Base-by-base conservation (phyloP, 2,329 filamentous ascomycete species). In the Tricladium varicosporioides region DNA sequence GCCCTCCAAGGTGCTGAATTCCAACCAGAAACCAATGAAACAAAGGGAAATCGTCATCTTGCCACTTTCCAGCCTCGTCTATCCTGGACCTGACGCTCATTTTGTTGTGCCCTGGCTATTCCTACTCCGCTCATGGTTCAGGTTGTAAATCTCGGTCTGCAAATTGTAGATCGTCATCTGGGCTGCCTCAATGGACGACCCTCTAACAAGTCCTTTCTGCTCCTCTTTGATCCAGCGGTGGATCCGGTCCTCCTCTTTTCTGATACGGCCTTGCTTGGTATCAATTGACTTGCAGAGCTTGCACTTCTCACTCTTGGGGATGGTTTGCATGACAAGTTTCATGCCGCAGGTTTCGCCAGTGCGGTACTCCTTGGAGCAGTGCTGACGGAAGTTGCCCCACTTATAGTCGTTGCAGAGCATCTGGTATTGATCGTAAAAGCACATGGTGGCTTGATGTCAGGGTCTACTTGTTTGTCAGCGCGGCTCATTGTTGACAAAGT, bases 311-410 rank as follows among this genome's bases (percentile, higher is more conserved):
- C 73, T 66, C 53, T 87, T 79, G 58, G 78, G 78, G 62, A 84
- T 79, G 22, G 90, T 92, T 66, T 84, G 78, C 78, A 89, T 92
- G 70, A 96, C 87, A 63, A 96, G 83, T 76, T 91, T 96, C 77
- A 96, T 87, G 60, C 93, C 93, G 76, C 93, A 97, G 40, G 93
- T 97, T 80, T 97, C 93, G 69, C 93, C 93, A 65, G 90, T 96
- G 64, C 93, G 89, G 77, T 96, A 95, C 74, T 97, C 93, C 75
- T 91, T 92, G 74, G 89, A 87, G 81, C 93, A 97, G 72, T 96
- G 92, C 74, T 92, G 84, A 64, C 89, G 86, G 79, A 97, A 97
- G 76, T 88, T 88, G 64, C 91, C 89, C 92, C 92, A 97, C 75
- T 92, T 91, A 87, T 89, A 96, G 81, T 91, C 93, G 70, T 89